Percentiles rank a stretch among this genome's conserved stretches.
Evolutionary conservation across 352 stramenopile species (phyloP).

Genomic region (Chrysophaeum taylorii): DNA sequence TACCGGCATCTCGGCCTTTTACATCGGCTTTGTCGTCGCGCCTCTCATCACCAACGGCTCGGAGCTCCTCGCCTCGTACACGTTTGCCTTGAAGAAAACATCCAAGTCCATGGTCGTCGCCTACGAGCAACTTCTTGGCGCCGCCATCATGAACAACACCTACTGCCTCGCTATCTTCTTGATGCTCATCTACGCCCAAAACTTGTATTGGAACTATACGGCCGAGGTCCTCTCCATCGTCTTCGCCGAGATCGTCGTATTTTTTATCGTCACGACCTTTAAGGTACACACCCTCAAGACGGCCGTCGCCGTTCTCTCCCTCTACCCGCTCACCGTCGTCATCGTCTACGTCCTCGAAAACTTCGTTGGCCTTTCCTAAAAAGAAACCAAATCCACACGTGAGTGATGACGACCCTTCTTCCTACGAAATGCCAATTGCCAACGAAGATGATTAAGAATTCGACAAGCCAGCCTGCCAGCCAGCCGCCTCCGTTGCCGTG

Average conservation of each 20-base stretch:
- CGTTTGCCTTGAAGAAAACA: conserved; percentile 95
- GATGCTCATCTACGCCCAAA: conserved; percentile 85
- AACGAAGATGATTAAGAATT: too few relatives aligned
- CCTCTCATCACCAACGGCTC: conserved; percentile 95
- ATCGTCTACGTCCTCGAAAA: conserved; percentile 83
- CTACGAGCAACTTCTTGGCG: conserved; percentile 76
- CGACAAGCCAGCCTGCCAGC: too few relatives aligned
- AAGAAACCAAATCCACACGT: background rate
- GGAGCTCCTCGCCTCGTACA: conserved; percentile 92
- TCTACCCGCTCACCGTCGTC: conserved; percentile 84
- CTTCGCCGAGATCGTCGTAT: conserved; percentile 74
- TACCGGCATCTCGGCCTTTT: conserved; percentile 83
- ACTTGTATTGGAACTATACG: conserved; percentile 92
- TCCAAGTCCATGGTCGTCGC: conserved; percentile 92
- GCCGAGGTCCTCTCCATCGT: conserved; percentile 92
- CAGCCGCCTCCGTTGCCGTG: too few relatives aligned
- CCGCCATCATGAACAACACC: conserved; percentile 98
- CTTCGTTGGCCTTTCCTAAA: conserved; percentile 68
- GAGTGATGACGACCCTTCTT: too few relatives aligned
- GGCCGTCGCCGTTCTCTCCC: conserved; percentile 60
- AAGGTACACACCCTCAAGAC: conserved; percentile 70
- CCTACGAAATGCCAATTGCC: too few relatives aligned
- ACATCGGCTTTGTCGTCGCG: conserved; percentile 90
- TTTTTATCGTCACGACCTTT: conserved; percentile 51
- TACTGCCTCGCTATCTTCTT: conserved; percentile 96